Evolutionary conservation across 2,329 filamentous ascomycete genomes (phyloP), one percentile per base, ranked within the genome.

Genomic region (Clarireedia sp.): DNA sequence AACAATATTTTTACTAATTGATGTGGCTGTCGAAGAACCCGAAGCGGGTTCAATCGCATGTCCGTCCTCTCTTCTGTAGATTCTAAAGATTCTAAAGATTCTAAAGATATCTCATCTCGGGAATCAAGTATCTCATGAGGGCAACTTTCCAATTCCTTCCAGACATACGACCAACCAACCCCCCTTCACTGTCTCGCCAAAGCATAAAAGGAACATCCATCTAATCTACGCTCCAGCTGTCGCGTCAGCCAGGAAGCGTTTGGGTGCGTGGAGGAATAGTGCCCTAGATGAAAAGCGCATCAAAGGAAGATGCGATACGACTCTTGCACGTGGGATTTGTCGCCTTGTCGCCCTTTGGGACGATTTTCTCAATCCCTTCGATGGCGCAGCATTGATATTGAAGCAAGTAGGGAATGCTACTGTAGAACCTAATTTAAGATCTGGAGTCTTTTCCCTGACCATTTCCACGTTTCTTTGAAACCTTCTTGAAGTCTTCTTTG

Each of bases 181-280:
- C 29, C 29, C 29, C 29, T 33, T 33, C 29, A 33, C 29, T 33
- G 29, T 12, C 49, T 33, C 40, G 41, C 50, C 45, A 19, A 33
- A 47, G 37, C 17, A 33, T 5, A 8, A 37, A 37, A 43, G 50
- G 40, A 46, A 37, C 50, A 52, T 47, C 50, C 50, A 52, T 52
- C 10, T 43, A 52, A 52, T 52, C 45, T 47, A 47, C 46, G 24
- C 26, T 37, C 50, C 50, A 43, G 24, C 23, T 33, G 24, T 47
- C 50, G 12, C 17, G 37, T 19, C 33, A 19, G 16, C 41, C 29
- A 14, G 12, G 29, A 33, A 33, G 29, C 29, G 29, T 33, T 33
- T 33, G 29, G 29, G 29, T 33, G 29, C 29, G 9, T 17, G 26
- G 17, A 46, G 40, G 40, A 52, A 47, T 24, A 19, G 46, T 24